Evolutionary conservation across 495 filamentous ascomycete species (phyloP).

Genomic region (Melanomma pulvis-pyrius): DNA sequence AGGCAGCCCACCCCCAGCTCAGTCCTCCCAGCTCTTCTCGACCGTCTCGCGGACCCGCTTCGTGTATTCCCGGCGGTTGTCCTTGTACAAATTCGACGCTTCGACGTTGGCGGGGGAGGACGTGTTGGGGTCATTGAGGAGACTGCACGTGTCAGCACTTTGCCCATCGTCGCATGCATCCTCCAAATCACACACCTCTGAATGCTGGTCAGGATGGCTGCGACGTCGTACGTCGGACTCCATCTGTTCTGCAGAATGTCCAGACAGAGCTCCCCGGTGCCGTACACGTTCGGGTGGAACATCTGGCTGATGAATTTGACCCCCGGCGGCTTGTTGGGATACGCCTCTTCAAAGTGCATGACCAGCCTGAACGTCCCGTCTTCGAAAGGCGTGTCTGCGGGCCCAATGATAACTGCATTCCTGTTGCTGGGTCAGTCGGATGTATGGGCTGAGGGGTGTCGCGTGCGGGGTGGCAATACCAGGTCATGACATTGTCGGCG

Average conservation of each 20-base stretch:
- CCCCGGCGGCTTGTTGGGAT: slow-evolving; percentile 95
- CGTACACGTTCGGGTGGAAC: slow-evolving; percentile 99
- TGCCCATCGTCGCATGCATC: background rate
- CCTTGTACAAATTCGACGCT: slow-evolving; percentile 97
- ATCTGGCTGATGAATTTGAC: slow-evolving; percentile 99
- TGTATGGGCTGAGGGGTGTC: slow-evolving; percentile 9
- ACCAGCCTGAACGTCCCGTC: slow-evolving; percentile 97
- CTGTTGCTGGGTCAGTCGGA: slow-evolving; percentile 51
- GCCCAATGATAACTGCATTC: slow-evolving; percentile 99
- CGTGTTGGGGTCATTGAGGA: slow-evolving; percentile 98
- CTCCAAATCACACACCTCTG: slow-evolving; percentile 68
- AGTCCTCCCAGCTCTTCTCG: slow-evolving; percentile 96
- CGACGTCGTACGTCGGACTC: slow-evolving; percentile 99
- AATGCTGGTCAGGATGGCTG: slow-evolving; percentile 94
- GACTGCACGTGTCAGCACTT: slow-evolving; percentile 53
- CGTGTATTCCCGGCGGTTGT: slow-evolving; percentile 92
- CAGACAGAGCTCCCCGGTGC: slow-evolving; percentile 92
- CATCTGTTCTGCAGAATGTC: slow-evolving; percentile 98
- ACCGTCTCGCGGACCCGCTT: slow-evolving; percentile 96
- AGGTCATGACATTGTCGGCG: slow-evolving; percentile 99
- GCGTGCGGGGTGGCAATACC: slow-evolving; percentile 58
- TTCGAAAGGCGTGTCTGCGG: slow-evolving; percentile 96
- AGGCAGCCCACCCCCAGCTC: background rate
- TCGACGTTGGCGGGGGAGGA: slow-evolving; percentile 97
- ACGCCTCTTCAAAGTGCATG: slow-evolving; percentile 99